Evolutionary conservation across 345 rosid species (phyloP).

Genomic region (Syzygium oleosum): DNA sequence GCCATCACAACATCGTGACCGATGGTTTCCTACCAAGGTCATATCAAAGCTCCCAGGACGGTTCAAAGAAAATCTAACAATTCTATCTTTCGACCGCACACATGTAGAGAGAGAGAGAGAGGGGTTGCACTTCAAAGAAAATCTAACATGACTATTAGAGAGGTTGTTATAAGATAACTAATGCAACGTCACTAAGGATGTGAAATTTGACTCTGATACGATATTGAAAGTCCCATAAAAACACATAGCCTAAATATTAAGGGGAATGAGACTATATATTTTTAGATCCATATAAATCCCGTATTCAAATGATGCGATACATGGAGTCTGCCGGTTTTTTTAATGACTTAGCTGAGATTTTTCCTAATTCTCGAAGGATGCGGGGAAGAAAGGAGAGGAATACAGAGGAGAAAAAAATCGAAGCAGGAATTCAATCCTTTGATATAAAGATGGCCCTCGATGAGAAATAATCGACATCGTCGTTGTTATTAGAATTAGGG

Average conservation of each 20-base stretch:
- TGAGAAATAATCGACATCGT: accelerated
- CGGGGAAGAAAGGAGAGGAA: not conserved
- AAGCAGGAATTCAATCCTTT: not conserved
- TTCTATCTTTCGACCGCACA: too few relatives aligned
- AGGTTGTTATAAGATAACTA: too few relatives aligned
- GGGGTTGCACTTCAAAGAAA: too few relatives aligned
- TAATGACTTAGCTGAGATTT: not conserved
- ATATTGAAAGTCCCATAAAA: not conserved
- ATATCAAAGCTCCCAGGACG: not conserved
- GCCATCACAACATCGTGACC: too few relatives aligned
- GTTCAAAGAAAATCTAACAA: not conserved
- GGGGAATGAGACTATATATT: not conserved
- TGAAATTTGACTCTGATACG: not conserved
- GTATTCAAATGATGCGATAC: not conserved
- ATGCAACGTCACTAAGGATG: not conserved
- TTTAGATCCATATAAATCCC: not conserved
- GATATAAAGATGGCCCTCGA: not conserved
- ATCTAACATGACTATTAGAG: too few relatives aligned
- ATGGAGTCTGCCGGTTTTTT: not conserved
- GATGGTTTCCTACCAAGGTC: not conserved
- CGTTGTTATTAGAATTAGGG: not conserved
- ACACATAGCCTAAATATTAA: not conserved
- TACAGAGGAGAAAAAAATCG: not conserved
- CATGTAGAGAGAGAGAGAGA: too few relatives aligned
- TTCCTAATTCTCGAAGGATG: not conserved